These are phyloP conservation scores for Hanseniaspora sp. DNA, from an alignment of 1,139 yeast species.

Conservation along the genomic window DNA sequence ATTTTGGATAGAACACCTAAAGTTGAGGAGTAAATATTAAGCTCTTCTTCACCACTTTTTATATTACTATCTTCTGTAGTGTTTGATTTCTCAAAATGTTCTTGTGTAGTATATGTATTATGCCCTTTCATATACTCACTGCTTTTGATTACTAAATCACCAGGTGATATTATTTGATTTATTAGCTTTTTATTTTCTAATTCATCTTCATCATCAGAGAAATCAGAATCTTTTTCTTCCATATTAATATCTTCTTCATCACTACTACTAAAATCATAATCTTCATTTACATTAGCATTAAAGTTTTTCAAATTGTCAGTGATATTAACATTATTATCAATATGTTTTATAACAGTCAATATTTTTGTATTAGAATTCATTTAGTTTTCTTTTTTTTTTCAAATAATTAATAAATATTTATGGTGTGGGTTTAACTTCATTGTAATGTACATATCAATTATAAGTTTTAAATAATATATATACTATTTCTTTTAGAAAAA, in stretches of 20 bases:
- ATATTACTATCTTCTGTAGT: not conserved
- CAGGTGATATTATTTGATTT: slow-evolving; percentile 65
- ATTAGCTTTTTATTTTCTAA: slow-evolving; percentile 18
- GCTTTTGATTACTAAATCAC: slow-evolving; percentile 92
- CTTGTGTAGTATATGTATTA: slow-evolving; percentile 70
- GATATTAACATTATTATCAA: not conserved
- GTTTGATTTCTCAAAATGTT: not conserved
- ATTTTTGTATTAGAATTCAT: slow-evolving; percentile 6
- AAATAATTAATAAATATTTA: too few species aligned
- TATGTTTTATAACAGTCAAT: slow-evolving; percentile 8
- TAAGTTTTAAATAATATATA: not conserved
- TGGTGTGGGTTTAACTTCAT: too few species aligned
- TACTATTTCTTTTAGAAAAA: not conserved
- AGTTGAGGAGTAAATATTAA: slow-evolving; percentile 72
- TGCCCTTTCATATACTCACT: slow-evolving; percentile 99
- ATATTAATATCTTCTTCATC: slow-evolving; percentile 22
- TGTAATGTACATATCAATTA: too few species aligned
- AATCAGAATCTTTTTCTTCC: slow-evolving; percentile 21
- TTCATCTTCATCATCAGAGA: slow-evolving; percentile 24
- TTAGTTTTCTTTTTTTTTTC: not conserved
- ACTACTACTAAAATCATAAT: slow-evolving; percentile 15
- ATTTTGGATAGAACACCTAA: slow-evolving; percentile 85
- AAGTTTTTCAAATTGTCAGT: not conserved
- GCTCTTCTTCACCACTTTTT: slow-evolving; percentile 17
- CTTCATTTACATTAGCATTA: slow-evolving; percentile 2